These are phyloP conservation scores for Cladophialophora carrionii DNA, from an alignment of 2,329 filamentous ascomycete genomes.

Conservation along the genomic window DNA sequence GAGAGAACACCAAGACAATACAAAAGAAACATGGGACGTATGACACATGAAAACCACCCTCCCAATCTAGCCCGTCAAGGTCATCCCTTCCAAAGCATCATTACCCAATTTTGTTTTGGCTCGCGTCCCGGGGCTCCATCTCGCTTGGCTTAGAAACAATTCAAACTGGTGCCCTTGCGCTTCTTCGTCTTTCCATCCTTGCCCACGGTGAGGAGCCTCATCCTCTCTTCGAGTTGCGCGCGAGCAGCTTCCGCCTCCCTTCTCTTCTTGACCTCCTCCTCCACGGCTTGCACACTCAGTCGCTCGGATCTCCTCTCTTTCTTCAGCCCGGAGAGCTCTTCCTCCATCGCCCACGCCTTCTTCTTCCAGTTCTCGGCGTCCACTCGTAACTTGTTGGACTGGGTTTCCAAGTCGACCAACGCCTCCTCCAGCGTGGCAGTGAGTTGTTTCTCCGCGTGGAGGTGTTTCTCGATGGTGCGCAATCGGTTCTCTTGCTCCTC, in stretches of 20 bases:
- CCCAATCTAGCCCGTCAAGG: conserved; percentile 10
- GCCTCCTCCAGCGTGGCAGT: conserved; percentile 95
- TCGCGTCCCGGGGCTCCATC: background rate
- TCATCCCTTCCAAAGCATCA: conserved; percentile 10
- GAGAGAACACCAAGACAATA: background rate
- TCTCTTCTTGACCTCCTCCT: conserved; percentile 93
- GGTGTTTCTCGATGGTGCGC: conserved; percentile 92
- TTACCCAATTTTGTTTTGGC: conserved; percentile 7
- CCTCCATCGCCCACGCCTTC: conserved; percentile 76
- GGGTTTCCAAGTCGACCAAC: conserved; percentile 86
- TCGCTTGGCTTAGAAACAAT: conserved; percentile 77
- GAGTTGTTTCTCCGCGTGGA: conserved; percentile 93
- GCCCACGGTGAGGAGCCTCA: conserved; percentile 74
- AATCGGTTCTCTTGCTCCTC: conserved; percentile 96
- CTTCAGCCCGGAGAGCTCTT: conserved; percentile 58
- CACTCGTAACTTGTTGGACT: conserved; percentile 85
- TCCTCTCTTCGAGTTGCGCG: conserved; percentile 88
- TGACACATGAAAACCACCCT: conserved; percentile 1
- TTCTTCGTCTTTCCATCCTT: conserved; percentile 70
- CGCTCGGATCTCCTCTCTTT: conserved; percentile 64
- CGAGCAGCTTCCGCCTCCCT: conserved; percentile 86
- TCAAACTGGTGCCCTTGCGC: conserved; percentile 88
- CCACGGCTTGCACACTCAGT: conserved; percentile 80
- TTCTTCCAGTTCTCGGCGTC: conserved; percentile 91
- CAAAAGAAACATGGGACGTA: conserved; percentile 4